Evolutionary conservation across 1,284 basidiomycete species (phyloP), one percentile per base, ranked within the genome.

Genomic region (Ustilago sp.): DNA sequence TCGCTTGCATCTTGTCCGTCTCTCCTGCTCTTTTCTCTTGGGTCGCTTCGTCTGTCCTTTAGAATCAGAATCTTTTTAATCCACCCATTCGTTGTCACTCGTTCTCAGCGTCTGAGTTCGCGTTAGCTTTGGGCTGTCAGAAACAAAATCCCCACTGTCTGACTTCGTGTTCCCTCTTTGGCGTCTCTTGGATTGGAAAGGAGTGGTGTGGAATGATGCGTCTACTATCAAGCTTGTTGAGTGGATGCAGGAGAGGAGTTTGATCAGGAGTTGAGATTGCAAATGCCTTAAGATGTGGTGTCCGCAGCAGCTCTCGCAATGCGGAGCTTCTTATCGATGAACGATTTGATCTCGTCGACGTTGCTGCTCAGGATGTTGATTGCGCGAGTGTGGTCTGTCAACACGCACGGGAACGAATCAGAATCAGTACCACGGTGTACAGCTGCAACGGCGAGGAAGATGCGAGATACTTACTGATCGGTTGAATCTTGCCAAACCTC

Each of bases 321-420:
- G 12, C 39, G 31, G 34, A 72, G 59, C 38, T 67, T 63, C 17
- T 54, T 67, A 1, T 77, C 69, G 59, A 77, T 43, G 23, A 73
- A 73, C 2, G n/a, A 5, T 0, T 31, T 53, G 57, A 77, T 69
- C 8, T 58, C 60, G 43, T 23, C 57, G 32, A 73, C 39, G 32
- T 43, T 53, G 7, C 35, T 9, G 41, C 39, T 59, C 50, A 77
- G 60, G 43, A 77, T 69, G 45, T 73, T 72, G 66, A 77, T 61
- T 4, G 67, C 52, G 1, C 41, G 43, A 7, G 39, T 56, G 11
- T 71, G 58, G 41, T 64, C 68, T 70, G 57, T 28, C 9, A 13
- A 19, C 9, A 45, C 43, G 19, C 15, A 19, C 5, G 38, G 23
- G 23, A 57, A 35, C n/a, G 32, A 15, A 32, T 48, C 13, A 19